Evolutionary conservation across 2,329 filamentous ascomycete species (phyloP).

Genomic region (Dendrostoma leiphaemia): DNA sequence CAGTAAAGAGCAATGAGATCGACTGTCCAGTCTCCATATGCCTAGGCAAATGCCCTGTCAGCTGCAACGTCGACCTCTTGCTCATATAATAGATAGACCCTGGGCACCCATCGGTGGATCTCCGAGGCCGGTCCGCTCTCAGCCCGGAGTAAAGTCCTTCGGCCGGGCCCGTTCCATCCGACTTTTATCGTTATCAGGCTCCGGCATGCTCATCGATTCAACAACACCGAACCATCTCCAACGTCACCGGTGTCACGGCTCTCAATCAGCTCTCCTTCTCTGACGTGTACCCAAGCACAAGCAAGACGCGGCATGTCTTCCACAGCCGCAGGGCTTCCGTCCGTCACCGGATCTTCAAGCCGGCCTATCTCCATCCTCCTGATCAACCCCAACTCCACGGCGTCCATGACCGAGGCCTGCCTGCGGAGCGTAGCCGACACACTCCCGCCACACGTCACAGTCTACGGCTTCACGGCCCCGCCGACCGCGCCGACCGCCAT

Average conservation of each 20-base stretch:
- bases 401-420: slow-evolving; percentile 55
- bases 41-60: neutral
- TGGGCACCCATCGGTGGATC: too few species aligned
- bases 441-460: slow-evolving; percentile 43
- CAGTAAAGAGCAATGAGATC: neutral
- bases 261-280: too few species aligned
- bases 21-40: neutral
- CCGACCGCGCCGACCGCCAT: slow-evolving; percentile 47
- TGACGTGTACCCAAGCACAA: neutral
- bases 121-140: too few species aligned
- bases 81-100: too few species aligned
- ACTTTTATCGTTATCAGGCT: too few species aligned
- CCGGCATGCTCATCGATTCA: too few species aligned
- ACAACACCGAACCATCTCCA: too few species aligned
- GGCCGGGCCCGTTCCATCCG: too few species aligned
- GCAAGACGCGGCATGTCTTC: neutral
- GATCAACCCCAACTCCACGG: slow-evolving; percentile 62
- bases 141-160: too few species aligned
- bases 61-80: neutral
- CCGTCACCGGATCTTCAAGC: slow-evolving; percentile 12
- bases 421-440: slow-evolving; percentile 39
- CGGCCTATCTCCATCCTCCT: slow-evolving; percentile 45
- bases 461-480: slow-evolving; percentile 50
- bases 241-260: too few species aligned
- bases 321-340: neutral